Conservation (phyloP, 2,329 filamentous ascomycete genomes). For the Colletotrichum sidae region DNA sequence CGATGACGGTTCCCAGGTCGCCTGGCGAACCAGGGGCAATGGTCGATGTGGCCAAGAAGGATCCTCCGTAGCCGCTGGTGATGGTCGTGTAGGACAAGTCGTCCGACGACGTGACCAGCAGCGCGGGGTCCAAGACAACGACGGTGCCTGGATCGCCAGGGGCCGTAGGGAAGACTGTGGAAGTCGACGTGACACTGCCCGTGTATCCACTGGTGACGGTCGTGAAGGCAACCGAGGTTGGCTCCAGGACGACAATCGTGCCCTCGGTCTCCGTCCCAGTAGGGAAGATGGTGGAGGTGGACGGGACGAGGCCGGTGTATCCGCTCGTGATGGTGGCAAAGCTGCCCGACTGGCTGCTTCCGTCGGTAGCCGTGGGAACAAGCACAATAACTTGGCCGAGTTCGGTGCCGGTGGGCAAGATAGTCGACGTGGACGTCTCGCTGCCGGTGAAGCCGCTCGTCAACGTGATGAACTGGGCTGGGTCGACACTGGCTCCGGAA, state of each 20-base stretch:
- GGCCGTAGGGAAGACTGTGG: slow-evolving; percentile 1
- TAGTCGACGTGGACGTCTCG: neutral
- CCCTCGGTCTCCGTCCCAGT: slow-evolving; percentile 14
- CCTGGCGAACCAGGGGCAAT: slow-evolving; percentile 6
- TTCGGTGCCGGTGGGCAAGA: neutral
- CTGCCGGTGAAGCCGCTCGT: slow-evolving; percentile 11
- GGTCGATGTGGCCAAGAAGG: slow-evolving; percentile 2
- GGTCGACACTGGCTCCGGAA: neutral
- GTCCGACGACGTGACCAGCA: too few species aligned
- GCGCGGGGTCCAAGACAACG: slow-evolving; percentile 8
- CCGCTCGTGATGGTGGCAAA: slow-evolving; percentile 11
- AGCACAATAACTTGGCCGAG: neutral
- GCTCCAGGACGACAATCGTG: slow-evolving; percentile 14
- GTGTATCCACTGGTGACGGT: slow-evolving; percentile 17
- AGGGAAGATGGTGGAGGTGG: slow-evolving; percentile 18
- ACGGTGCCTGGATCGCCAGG: slow-evolving; percentile 11
- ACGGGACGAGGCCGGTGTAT: slow-evolving; percentile 1
- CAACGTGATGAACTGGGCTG: slow-evolving; percentile 1
- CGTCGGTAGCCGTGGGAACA: neutral
- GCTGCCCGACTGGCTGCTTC: neutral
- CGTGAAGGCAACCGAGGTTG: slow-evolving; percentile 12
- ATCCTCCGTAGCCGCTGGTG: slow-evolving; percentile 5
- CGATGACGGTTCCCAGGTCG: slow-evolving; percentile 6
- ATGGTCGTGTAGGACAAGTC: neutral
- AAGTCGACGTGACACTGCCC: neutral